Percentiles rank a stretch among this genome's conserved stretches.
phyloP scores from a whole-genome alignment of 805 yeast genomes.

The Saccharomycopsis oosterbeekiorum region DNA sequence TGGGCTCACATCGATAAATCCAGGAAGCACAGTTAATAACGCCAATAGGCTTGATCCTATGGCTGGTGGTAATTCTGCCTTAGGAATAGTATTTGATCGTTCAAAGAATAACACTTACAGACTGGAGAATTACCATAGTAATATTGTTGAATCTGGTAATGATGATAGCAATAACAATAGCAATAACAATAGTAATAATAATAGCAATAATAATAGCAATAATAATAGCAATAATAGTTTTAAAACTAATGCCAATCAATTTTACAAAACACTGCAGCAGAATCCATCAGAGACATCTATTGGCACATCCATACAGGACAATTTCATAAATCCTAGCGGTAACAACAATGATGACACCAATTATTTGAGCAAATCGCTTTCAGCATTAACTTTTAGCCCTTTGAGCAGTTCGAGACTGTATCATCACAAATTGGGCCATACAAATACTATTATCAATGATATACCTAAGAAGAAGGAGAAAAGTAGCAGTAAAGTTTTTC shows the following conservation, averaged over 20 bases:
- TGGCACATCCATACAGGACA: constrained; percentile 6
- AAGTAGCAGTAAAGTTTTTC: constrained; percentile 4
- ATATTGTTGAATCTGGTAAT: not conserved
- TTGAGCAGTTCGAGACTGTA: constrained; percentile 11
- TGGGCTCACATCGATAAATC: not conserved
- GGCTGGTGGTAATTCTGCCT: not conserved
- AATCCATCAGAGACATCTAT: constrained; percentile 11
- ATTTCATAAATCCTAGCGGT: not conserved
- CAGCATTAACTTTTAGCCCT: constrained; percentile 17
- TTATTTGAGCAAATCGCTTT: constrained; percentile 8
- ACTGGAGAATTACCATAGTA: not conserved
- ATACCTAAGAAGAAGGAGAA: constrained; percentile 9
- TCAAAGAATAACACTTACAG: not conserved
- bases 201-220: not conserved
- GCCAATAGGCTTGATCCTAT: not conserved
- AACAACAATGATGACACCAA: not conserved
- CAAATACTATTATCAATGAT: constrained; percentile 8
- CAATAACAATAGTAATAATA: constrained; percentile 1
- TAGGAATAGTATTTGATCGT: not conserved
- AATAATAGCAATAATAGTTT: not conserved
- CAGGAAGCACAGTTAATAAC: not conserved
- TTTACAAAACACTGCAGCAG: constrained; percentile 7
- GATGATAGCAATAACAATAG: constrained; percentile 2
- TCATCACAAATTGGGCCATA: constrained; percentile 4
- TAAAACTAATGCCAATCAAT: not conserved